Percentiles rank a stretch among this genome's conserved stretches.
phyloP scores from a whole-genome alignment of 176 grass and related monocot species.

The Aegilops longissima region DNA sequence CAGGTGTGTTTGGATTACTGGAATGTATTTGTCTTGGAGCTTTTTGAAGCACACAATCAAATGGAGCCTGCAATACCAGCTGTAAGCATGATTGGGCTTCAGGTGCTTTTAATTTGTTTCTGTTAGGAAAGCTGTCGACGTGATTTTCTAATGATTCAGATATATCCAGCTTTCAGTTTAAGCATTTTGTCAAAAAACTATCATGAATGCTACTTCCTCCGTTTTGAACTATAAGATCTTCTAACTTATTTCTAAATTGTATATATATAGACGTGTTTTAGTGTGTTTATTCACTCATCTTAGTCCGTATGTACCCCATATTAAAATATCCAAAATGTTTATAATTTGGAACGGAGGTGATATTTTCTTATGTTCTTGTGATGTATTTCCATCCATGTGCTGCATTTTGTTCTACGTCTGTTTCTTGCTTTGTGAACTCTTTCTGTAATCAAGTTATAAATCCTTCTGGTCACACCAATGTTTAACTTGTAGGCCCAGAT shows the following conservation, averaged over 20 bases:
- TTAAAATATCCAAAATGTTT: no score
- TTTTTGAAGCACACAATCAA: slow-evolving; percentile 95
- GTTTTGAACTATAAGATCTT: no score
- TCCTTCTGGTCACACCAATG: neutral
- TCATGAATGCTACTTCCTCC: neutral
- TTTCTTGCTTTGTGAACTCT: slow-evolving; percentile 21
- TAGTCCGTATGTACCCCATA: no score
- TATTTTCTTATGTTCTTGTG: neutral
- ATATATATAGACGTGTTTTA: no score
- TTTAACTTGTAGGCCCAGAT: slow-evolving; percentile 43
- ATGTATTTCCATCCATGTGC: neutral
- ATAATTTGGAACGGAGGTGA: no score
- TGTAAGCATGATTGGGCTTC: slow-evolving; percentile 88
- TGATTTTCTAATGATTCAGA: neutral
- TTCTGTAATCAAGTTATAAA: slow-evolving; percentile 19
- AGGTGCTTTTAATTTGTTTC: slow-evolving; percentile 50
- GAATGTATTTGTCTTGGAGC: slow-evolving; percentile 91
- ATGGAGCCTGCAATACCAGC: slow-evolving; percentile 80
- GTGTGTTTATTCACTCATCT: no score
- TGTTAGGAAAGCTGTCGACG: neutral
- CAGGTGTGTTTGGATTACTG: slow-evolving; percentile 99
- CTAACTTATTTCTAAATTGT: no score
- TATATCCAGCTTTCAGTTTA: neutral
- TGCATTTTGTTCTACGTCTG: neutral
- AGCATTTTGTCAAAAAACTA: neutral